Evolutionary conservation across 768 basidiomycete species (phyloP).

Genomic region (Sutorius australiensis): DNA sequence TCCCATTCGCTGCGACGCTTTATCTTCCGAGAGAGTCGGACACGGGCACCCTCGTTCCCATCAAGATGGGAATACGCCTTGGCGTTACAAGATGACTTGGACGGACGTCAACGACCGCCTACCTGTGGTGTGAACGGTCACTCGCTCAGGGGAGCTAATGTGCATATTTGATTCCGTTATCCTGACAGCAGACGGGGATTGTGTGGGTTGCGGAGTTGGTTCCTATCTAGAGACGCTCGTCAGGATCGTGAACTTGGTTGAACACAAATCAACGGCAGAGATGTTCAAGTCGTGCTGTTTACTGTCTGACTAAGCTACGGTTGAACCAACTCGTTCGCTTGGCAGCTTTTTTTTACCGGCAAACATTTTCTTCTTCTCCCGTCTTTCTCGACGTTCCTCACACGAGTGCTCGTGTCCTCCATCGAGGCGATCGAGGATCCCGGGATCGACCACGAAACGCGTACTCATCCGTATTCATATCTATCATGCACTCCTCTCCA

Average conservation of each 20-base stretch:
- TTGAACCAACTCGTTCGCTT: constrained; percentile 9
- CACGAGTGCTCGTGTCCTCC: constrained; percentile 3
- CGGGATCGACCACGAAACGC: constrained; percentile 24
- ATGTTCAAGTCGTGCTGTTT: too few relatives aligned
- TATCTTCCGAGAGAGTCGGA: constrained; percentile 2
- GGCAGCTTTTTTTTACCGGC: constrained; percentile 4
- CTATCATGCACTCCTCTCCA: constrained; percentile 26
- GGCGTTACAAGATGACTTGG: neutral
- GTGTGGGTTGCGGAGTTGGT: neutral
- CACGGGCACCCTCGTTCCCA: neutral
- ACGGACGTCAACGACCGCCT: neutral
- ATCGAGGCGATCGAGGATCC: constrained; percentile 20
- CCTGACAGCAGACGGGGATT: neutral
- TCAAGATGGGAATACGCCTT: neutral
- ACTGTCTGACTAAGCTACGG: constrained; percentile 30
- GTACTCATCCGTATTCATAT: neutral
- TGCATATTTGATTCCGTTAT: neutral
- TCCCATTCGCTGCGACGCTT: too few relatives aligned
- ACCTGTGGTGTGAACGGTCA: neutral
- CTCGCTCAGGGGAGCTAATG: neutral
- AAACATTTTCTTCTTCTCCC: constrained; percentile 16
- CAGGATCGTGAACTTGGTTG: too few relatives aligned
- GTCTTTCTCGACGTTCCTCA: constrained; percentile 8
- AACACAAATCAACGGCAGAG: too few relatives aligned
- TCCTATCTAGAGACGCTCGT: neutral